A percentile compares a stretch with the other conserved stretches of the same genome.
phyloP scores from a whole-genome alignment of 169 alveolate species.

The Perkinsus chesapeaki region DNA sequence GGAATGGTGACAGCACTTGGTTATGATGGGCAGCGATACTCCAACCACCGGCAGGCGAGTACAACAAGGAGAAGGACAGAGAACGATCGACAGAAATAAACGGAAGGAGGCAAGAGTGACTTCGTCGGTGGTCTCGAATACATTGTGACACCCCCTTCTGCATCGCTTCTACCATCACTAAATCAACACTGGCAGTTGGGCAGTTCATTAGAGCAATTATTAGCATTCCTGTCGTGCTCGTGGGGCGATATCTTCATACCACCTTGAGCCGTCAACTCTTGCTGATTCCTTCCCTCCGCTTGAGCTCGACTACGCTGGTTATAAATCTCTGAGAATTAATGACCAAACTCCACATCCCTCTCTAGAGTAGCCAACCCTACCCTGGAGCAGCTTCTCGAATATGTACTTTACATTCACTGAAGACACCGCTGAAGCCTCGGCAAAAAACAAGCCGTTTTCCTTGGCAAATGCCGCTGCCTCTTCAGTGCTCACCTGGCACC shows the following conservation, averaged over 20 bases:
- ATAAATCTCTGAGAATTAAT: conserved; percentile 10
- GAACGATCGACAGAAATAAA: not conserved
- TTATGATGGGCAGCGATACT: not conserved
- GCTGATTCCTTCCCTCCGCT: not conserved
- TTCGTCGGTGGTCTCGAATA: not conserved
- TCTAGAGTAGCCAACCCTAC: too few relatives aligned
- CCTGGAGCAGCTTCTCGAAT: conserved; percentile 88
- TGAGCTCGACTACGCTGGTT: not conserved
- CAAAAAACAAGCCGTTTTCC: conserved; percentile 74
- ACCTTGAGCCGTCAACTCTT: not conserved
- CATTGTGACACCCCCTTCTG: too few relatives aligned
- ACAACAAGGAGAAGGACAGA: not conserved
- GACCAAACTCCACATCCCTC: too few relatives aligned
- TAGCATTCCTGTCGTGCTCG: not conserved
- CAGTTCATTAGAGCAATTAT: not conserved
- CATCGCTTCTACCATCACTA: not conserved
- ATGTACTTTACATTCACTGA: conserved; percentile 88
- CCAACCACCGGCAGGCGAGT: too few relatives aligned
- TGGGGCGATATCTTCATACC: not conserved
- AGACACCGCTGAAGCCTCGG: conserved; percentile 95
- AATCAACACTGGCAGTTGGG: not conserved
- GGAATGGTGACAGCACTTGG: not conserved
- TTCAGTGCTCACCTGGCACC: conserved; percentile 42
- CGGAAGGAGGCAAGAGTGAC: not conserved
- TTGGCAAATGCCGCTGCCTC: conserved; percentile 79